Evolutionary conservation across 2,329 filamentous ascomycete genomes (phyloP), one percentile per base, ranked within the genome.

Genomic region (Ophiocordyceps camponoti-saundersi): DNA sequence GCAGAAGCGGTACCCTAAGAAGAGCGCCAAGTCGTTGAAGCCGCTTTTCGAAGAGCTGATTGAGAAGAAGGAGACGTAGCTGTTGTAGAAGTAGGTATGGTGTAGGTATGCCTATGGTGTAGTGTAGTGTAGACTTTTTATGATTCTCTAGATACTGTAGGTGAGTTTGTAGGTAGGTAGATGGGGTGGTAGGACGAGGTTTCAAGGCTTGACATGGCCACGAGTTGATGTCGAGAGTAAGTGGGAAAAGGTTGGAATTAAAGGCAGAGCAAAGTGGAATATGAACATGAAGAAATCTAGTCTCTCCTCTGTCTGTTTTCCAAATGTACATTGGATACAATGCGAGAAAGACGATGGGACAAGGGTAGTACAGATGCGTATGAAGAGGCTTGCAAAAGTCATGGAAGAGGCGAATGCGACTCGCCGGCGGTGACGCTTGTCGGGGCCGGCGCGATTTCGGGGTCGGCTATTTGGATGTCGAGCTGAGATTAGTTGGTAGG

Each of bases 1-100:
- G 22, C 87, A 93, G 71, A 85, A 81, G 69, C 71, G 86, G 46
- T 74, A 80, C 54, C 80, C 86, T 39, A 94, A 94, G 75, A 86
- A 88, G 75, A 92, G 85, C 61, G 86, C 84, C 20, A 75, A 71
- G 63, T 73, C 75, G 57, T 72, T 93, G 56, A 75, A 78, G 53
- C 70, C 76, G 48, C 72, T 89, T 51, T 90, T 92, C 60, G 77
- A 80, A 40, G 71, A 71, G 53, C 70, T 85, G 56, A 80, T 88
- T 53, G 72, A 77, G 67, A 81, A 80, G 21, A 21, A 48, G 23
- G 22, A 45, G 15, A 11, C 12, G 13, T n/a, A 26, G 23, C 4
- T 5, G 23, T 5, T 5, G 23, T 4, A 26, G 23, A 26, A 4
- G 23, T 26, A 26, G 23, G 4, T 8, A 26, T 5, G 23, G 8